Base-by-base conservation (phyloP, 2,329 filamentous ascomycete genomes). In the Niveomyces coronatus region DNA sequence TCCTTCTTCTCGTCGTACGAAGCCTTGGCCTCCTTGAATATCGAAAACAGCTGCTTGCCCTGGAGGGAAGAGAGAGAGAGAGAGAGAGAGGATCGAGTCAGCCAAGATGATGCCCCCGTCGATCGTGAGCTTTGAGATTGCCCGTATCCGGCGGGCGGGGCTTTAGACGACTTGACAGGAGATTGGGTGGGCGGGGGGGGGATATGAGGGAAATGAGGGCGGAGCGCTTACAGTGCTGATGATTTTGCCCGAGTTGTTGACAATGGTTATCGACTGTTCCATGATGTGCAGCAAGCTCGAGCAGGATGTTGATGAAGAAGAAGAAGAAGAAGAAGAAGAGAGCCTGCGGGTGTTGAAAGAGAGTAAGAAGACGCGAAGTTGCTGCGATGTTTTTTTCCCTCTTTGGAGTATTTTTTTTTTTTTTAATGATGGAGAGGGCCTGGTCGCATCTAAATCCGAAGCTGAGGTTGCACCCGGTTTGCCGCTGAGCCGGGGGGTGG, bases 1-100 rank as follows among this genome's bases (percentile, higher is more conserved):
- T 85, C 82, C 59, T 93, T 94, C 54, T 85, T 85, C 53, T 94
- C 85, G 41, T 80, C 74, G 62, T 96, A 96, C 42, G 85, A 84
- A 38, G 80, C 77, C 56, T 85, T 86, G 46, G 88, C 89, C 56
- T 95, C 87, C 58, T 86, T 94, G 70, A 94, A 93, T 54, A 95
- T 82, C 55, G 79, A 81, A 53, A 93, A 75, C 17, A 96, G 68
- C 51, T 94, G 85, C 63, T 93, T 94, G 54, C 86, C 86, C 86
- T 93, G 53, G 41, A 31, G 5, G n/a, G n/a, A n/a, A 20, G 31
- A 23, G 15, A 22, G 7, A n/a, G 9, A 11, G 2, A 3, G 4
- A 20, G 16, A 20, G 35, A 27, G 8, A 13, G 23, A 28, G 10
- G 19, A 26, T 20, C 15, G 19, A 27, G 36, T 38, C 32, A 38